Conservation (phyloP, 2,329 filamentous ascomycete species). For the Dothiorella sarmentorum region DNA sequence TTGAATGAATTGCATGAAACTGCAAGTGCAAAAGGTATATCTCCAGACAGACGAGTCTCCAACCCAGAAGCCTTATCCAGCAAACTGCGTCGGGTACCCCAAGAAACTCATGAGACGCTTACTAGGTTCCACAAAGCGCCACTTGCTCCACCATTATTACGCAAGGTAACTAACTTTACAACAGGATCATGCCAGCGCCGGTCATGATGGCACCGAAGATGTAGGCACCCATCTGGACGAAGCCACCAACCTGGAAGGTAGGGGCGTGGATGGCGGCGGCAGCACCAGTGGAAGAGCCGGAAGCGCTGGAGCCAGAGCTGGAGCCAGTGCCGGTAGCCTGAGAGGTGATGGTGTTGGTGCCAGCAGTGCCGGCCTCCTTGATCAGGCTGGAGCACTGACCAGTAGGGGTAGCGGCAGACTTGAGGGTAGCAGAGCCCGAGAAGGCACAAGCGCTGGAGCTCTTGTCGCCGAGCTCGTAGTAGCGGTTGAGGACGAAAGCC, state of each 20-base stretch:
- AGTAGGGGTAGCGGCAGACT: conserved; percentile 45
- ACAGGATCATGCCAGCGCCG: conserved; percentile 53
- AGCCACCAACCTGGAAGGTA: conserved; percentile 41
- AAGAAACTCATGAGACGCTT: conserved; percentile 9
- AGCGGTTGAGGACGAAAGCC: conserved; percentile 68
- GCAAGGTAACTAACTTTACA: conserved; percentile 38
- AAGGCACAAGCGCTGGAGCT: conserved; percentile 65
- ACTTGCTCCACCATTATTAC: not conserved
- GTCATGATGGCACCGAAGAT: conserved; percentile 49
- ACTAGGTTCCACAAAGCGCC: not conserved
- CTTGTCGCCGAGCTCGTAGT: conserved; percentile 60
- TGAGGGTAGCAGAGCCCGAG: conserved; percentile 60
- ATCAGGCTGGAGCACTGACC: conserved; percentile 59
- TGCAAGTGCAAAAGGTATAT: conserved; percentile 15
- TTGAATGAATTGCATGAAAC: conserved; percentile 9
- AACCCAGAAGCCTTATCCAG: not conserved
- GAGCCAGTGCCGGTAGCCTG: conserved; percentile 40
- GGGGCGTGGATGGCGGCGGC: conserved; percentile 44
- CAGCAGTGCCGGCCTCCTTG: conserved; percentile 59
- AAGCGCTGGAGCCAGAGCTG: conserved; percentile 25
- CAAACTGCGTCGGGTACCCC: not conserved
- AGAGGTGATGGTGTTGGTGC: conserved; percentile 54
- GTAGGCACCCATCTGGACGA: conserved; percentile 50
- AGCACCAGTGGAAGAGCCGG: conserved; percentile 29
- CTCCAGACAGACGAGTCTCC: conserved; percentile 9